Evolutionary conservation across 2,329 filamentous ascomycete genomes (phyloP).

Genomic region (Penicillium crustosum): DNA sequence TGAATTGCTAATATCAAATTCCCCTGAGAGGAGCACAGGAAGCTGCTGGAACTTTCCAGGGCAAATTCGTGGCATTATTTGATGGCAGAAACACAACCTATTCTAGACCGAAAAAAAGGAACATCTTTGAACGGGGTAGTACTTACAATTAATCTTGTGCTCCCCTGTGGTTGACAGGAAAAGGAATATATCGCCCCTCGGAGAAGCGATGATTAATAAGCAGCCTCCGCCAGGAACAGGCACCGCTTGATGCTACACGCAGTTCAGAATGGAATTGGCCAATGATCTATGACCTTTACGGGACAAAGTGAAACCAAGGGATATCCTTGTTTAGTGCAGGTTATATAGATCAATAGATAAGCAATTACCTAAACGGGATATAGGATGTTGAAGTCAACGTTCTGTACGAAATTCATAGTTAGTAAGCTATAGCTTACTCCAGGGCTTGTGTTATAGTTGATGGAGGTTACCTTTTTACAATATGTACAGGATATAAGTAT

Average conservation of each 20-base stretch:
- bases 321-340: background rate
- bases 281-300: background rate
- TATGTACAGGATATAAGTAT: background rate
- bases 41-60: background rate
- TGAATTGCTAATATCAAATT: slow-evolving; percentile 12
- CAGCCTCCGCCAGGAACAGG: slow-evolving; percentile 3
- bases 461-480: background rate
- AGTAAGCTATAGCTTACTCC: too few relatives aligned
- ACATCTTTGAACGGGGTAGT: background rate
- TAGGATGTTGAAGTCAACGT: background rate
- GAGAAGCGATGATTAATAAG: slow-evolving; percentile 3
- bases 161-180: background rate
- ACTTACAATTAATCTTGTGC: slow-evolving; percentile 6
- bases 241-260: background rate
- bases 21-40: background rate
- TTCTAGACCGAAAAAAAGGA: background rate
- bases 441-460: background rate
- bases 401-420: background rate
- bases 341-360: background rate
- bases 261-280: background rate
- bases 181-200: background rate
- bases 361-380: background rate
- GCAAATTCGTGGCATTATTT: background rate
- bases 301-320: background rate
- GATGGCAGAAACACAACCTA: background rate